Percentiles rank a stretch among this genome's conserved stretches.
Conservation (phyloP, 164 flowering plant species). For the Umbellularia californica region DNA sequence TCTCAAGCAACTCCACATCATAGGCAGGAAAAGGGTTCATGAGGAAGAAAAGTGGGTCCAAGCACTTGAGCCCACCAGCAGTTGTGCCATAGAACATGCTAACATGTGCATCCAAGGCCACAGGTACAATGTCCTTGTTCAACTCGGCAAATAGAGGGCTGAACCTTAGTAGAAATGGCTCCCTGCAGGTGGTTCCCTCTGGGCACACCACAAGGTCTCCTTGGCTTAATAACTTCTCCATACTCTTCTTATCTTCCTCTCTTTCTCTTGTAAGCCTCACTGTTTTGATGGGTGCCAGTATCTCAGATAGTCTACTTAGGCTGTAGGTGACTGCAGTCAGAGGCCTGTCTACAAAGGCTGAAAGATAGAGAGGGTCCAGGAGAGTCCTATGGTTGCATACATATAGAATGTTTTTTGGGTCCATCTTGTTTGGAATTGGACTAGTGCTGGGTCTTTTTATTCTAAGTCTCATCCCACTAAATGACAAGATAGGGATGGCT, state of each 20-base stretch:
- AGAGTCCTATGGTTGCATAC: conserved; percentile 66
- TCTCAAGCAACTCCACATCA: conserved; percentile 23
- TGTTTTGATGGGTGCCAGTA: conserved; percentile 33
- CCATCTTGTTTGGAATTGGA: not conserved
- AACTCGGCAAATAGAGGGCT: conserved; percentile 42
- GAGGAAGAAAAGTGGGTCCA: conserved; percentile 37
- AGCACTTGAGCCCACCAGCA: conserved; percentile 33
- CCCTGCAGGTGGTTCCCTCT: conserved; percentile 47
- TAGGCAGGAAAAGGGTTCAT: conserved; percentile 33
- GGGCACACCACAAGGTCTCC: conserved; percentile 43
- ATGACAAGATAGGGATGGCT: conserved; percentile 12
- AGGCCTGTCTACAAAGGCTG: conserved; percentile 10
- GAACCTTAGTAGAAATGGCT: conserved; percentile 38
- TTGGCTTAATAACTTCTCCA: conserved; percentile 23
- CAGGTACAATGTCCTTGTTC: conserved; percentile 30
- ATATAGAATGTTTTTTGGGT: conserved; percentile 31
- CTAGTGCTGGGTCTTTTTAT: not conserved
- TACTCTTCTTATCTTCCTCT: conserved; percentile 23
- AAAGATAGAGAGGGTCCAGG: conserved; percentile 35
- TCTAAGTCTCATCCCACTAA: conserved; percentile 21
- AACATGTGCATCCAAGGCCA: conserved; percentile 26
- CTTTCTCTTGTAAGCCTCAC: conserved; percentile 29
- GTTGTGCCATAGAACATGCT: conserved; percentile 40
- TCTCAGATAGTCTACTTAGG: conserved; percentile 23
- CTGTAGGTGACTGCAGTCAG: conserved; percentile 30